A percentile compares a stretch with the other conserved stretches of the same genome.
These are phyloP conservation scores for Plasmodiophora brassicae DNA, from an alignment of 208 protist species.

Conservation along the genomic window DNA sequence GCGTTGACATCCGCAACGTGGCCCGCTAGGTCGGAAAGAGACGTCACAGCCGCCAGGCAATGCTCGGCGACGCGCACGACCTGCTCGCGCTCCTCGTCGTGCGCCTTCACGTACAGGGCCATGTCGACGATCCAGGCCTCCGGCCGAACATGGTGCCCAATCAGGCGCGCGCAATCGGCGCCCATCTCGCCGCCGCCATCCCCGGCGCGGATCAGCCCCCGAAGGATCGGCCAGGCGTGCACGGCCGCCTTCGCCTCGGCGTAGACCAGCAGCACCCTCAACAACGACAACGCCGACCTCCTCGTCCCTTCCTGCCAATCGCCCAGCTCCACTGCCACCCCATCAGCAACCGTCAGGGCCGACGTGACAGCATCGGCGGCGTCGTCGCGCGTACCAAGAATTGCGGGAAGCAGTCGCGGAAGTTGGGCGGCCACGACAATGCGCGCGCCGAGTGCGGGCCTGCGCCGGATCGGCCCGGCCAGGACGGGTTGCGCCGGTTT, in stretches of 20 bases:
- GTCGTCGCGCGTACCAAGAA: too few species aligned
- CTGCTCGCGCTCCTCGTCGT: too few species aligned
- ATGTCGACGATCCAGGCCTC: not conserved
- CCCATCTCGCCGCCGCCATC: not conserved
- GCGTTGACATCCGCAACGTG: too few species aligned
- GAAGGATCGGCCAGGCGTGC: not conserved
- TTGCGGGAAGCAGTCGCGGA: not conserved
- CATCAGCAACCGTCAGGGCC: too few species aligned
- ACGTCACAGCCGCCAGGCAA: too few species aligned
- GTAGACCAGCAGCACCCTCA: not conserved
- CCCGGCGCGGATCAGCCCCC: not conserved
- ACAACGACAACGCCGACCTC: not conserved
- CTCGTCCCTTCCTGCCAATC: not conserved
- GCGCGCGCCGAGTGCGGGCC: not conserved
- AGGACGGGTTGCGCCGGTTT: not conserved
- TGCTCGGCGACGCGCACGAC: too few species aligned
- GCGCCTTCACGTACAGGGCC: too few species aligned
- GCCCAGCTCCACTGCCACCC: not conserved
- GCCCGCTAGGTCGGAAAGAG: too few species aligned
- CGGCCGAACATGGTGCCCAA: not conserved
- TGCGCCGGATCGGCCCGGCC: not conserved
- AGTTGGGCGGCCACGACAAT: not conserved
- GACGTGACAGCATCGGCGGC: too few species aligned
- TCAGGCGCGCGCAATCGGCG: not conserved
- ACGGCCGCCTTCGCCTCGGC: not conserved